A percentile compares a stretch with the other conserved stretches of the same genome.
Evolutionary conservation across 2,329 filamentous ascomycete genomes (phyloP).

Genomic region (Byssochlamys sp.): DNA sequence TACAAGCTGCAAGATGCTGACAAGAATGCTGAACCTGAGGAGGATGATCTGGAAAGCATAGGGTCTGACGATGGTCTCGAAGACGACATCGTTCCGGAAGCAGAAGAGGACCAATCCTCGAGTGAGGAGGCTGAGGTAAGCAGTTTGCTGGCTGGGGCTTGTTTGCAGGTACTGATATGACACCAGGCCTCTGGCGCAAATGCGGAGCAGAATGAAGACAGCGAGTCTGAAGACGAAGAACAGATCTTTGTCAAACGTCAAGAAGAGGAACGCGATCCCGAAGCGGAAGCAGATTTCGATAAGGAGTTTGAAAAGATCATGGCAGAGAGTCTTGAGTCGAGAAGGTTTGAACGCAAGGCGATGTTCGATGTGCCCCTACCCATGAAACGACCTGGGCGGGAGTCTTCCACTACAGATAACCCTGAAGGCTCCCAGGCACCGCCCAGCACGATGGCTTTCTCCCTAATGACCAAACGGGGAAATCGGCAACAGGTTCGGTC

Average conservation of each 20-base stretch:
- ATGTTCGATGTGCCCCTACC: slow-evolving; percentile 96
- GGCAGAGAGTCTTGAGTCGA: slow-evolving; percentile 88
- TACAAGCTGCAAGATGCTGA: slow-evolving; percentile 70
- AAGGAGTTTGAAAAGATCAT: slow-evolving; percentile 97
- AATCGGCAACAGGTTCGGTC: slow-evolving; percentile 76
- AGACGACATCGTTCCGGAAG: slow-evolving; percentile 48
- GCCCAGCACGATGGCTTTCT: slow-evolving; percentile 81
- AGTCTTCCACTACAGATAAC: slow-evolving; percentile 37
- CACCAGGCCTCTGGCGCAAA: slow-evolving; percentile 35
- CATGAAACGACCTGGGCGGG: slow-evolving; percentile 61
- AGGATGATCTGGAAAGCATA: slow-evolving; percentile 60
- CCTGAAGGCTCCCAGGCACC: slow-evolving; percentile 24
- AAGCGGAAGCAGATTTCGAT: slow-evolving; percentile 94
- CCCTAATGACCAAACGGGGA: slow-evolving; percentile 85
- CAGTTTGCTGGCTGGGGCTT: neutral
- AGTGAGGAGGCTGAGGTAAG: slow-evolving; percentile 40
- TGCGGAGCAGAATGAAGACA: slow-evolving; percentile 35
- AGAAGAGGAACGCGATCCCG: slow-evolving; percentile 81
- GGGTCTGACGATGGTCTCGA: slow-evolving; percentile 69
- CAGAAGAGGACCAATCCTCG: slow-evolving; percentile 46
- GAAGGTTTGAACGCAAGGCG: slow-evolving; percentile 89
- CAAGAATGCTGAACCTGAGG: slow-evolving; percentile 60
- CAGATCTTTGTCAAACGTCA: slow-evolving; percentile 83
- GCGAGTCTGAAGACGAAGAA: slow-evolving; percentile 68
- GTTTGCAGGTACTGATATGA: slow-evolving; percentile 6